Evolutionary conservation across 1,139 yeast genomes (phyloP).

Genomic region (Kodamaea arcana): DNA sequence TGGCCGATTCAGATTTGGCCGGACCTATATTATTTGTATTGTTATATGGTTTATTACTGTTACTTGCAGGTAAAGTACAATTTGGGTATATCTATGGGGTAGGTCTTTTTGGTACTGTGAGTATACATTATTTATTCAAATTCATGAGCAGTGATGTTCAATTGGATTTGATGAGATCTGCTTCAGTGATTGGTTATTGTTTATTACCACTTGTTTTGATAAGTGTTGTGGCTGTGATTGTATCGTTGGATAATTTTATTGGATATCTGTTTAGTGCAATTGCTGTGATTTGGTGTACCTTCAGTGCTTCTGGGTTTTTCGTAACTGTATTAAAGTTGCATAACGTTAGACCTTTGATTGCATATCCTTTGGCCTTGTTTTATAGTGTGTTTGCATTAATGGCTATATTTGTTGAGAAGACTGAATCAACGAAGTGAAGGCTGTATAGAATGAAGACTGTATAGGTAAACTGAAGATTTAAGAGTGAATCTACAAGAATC

Average conservation of each 20-base stretch:
- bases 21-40: slow-evolving; percentile 92
- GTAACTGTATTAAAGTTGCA: slow-evolving; percentile 79
- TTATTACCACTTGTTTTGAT: slow-evolving; percentile 82
- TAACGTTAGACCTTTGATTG: slow-evolving; percentile 85
- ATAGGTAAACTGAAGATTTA: no score
- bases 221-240: slow-evolving; percentile 68
- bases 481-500: no score
- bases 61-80: slow-evolving; percentile 88
- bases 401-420: slow-evolving; percentile 80
- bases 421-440: no score
- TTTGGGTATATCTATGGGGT: slow-evolving; percentile 97
- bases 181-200: slow-evolving; percentile 93
- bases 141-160: slow-evolving; percentile 67
- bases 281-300: slow-evolving; percentile 91
- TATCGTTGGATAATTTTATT: slow-evolving; percentile 62
- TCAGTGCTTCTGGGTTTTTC: slow-evolving; percentile 89
- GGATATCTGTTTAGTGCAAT: slow-evolving; percentile 71
- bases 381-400: slow-evolving; percentile 92
- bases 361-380: slow-evolving; percentile 89
- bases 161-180: slow-evolving; percentile 70
- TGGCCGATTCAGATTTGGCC: slow-evolving; percentile 90
- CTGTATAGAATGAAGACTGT: no score
- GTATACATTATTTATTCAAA: slow-evolving; percentile 79
- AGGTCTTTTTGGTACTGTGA: slow-evolving; percentile 84
- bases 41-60: slow-evolving; percentile 77